Conservation (phyloP, 306 rosid species). For the Glycyrrhiza uralensis region DNA sequence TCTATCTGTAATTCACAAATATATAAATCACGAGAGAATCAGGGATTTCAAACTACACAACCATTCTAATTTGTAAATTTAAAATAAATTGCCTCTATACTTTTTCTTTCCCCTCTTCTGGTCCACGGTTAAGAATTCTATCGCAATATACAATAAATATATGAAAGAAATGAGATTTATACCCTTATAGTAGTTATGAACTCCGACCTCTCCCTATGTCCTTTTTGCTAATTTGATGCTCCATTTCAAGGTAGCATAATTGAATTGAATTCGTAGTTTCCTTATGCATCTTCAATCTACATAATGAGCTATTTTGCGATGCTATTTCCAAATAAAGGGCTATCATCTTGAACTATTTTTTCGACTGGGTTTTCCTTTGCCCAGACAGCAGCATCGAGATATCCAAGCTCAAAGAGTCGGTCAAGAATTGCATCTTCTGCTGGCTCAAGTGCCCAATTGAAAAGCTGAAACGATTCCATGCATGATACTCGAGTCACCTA, state of each 20-base stretch:
- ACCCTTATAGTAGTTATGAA: neutral
- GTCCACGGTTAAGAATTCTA: neutral
- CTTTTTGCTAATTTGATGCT: neutral
- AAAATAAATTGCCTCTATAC: constrained; percentile 3
- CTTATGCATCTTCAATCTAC: constrained; percentile 17
- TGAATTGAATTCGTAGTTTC: constrained; percentile 23
- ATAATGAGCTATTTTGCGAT: constrained; percentile 18
- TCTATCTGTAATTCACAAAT: constrained; percentile 14
- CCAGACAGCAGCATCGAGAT: constrained; percentile 86
- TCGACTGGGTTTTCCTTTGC: constrained; percentile 72
- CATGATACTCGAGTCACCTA: neutral
- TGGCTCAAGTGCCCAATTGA: constrained; percentile 68
- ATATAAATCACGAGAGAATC: constrained; percentile 11
- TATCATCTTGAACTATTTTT: constrained; percentile 50
- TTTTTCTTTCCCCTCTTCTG: neutral
- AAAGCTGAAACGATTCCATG: constrained; percentile 38
- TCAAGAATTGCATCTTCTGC: constrained; percentile 81
- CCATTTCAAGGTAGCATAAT: constrained; percentile 10
- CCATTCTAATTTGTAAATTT: neutral
- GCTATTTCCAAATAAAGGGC: constrained; percentile 30
- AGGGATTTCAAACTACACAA: constrained; percentile 9
- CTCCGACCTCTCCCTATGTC: neutral
- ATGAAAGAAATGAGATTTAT: neutral
- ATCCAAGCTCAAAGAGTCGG: constrained; percentile 74
- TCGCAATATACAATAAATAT: constrained; percentile 22